Evolutionary conservation across 2,329 filamentous ascomycete genomes (phyloP).

Genomic region (Monilinia fructicola): DNA sequence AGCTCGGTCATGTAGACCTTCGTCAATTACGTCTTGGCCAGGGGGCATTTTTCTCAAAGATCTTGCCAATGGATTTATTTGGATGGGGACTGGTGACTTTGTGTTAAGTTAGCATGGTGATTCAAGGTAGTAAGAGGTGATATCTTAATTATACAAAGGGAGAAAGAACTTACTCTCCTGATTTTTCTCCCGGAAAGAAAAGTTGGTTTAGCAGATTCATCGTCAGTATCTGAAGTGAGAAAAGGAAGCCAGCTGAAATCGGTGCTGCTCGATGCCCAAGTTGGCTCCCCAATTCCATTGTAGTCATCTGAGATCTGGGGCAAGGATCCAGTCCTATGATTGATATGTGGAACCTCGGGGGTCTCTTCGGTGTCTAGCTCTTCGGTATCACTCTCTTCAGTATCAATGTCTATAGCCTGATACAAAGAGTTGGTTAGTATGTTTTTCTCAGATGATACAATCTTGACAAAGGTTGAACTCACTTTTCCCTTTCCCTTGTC

Average conservation of each 20-base stretch:
- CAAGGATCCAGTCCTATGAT: too few relatives aligned
- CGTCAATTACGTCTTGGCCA: background rate
- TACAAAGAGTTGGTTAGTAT: background rate
- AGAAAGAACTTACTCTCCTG: background rate
- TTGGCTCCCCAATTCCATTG: too few relatives aligned
- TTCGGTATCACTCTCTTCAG: background rate
- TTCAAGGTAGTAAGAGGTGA: background rate
- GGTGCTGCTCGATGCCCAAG: too few relatives aligned
- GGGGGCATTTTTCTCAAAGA: background rate
- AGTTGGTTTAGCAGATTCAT: too few relatives aligned
- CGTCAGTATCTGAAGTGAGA: too few relatives aligned
- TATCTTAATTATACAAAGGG: background rate
- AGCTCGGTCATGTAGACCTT: background rate
- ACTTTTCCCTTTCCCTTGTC: background rate
- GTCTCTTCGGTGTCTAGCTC: background rate
- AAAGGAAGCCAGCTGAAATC: too few relatives aligned
- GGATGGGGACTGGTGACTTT: background rate
- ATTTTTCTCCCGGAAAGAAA: background rate
- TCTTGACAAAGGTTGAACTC: background rate
- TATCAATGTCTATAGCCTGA: background rate
- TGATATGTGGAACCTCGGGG: background rate
- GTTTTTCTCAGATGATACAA: background rate
- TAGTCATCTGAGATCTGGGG: too few relatives aligned
- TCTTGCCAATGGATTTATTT: background rate
- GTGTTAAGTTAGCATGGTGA: background rate